phyloP scores from a whole-genome alignment of 73 alveolate genomes.

The Tetrahymena thermophila region DNA sequence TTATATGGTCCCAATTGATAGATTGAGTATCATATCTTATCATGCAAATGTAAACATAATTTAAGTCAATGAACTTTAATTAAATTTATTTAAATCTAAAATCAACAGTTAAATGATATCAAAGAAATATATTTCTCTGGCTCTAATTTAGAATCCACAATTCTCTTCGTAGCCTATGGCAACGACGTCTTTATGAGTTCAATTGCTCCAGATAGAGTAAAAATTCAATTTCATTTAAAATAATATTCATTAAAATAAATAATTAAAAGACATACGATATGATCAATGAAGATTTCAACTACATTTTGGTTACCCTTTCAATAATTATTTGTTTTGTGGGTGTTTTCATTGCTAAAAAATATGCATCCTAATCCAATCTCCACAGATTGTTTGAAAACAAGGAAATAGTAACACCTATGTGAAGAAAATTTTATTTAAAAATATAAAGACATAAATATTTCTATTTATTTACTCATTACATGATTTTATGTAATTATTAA shows the following conservation, averaged over 20 bases:
- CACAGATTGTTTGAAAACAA: background rate
- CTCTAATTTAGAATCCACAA: slow-evolving; percentile 34
- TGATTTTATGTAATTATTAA: background rate
- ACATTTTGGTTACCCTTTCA: slow-evolving; percentile 2
- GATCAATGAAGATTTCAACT: slow-evolving; percentile 31
- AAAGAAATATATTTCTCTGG: slow-evolving; percentile 5
- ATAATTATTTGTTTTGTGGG: slow-evolving; percentile 6
- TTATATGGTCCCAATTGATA: slow-evolving; percentile 13
- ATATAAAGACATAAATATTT: no score
- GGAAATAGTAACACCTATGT: background rate
- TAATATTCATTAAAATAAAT: background rate
- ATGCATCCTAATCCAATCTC: background rate
- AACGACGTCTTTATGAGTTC: slow-evolving; percentile 14
- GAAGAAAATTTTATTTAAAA: background rate
- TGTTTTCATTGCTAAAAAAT: background rate
- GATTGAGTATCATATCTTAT: background rate
- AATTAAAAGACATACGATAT: slow-evolving; percentile 24
- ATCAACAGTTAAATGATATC: background rate
- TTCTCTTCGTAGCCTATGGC: slow-evolving; percentile 24
- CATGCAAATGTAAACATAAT: background rate
- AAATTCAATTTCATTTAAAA: background rate
- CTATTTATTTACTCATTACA: background rate
- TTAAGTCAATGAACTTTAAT: background rate
- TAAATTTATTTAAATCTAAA: background rate
- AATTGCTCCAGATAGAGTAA: slow-evolving; percentile 43